Conservation (phyloP, 345 rosid species). For the Populus pruinosa region DNA sequence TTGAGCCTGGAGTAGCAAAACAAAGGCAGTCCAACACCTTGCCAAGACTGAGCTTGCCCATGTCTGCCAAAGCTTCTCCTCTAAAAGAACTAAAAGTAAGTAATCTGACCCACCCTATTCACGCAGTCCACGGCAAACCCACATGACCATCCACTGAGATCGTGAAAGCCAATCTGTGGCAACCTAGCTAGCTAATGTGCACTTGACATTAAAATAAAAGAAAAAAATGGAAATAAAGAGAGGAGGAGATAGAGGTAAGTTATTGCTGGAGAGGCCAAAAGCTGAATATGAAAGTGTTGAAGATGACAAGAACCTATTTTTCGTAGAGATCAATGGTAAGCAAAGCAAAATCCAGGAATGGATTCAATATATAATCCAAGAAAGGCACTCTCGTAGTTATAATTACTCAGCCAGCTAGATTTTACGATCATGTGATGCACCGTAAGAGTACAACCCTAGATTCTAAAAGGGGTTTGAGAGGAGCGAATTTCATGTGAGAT, state of each 20-base stretch:
- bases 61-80: background rate
- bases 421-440: slow-evolving; percentile 18
- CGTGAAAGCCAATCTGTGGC: background rate
- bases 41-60: slow-evolving; percentile 35
- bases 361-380: background rate
- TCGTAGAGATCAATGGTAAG: slow-evolving; percentile 3
- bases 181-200: background rate
- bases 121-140: slow-evolving; percentile 12
- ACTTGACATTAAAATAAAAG: background rate
- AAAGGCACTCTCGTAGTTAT: background rate
- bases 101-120: slow-evolving; percentile 13
- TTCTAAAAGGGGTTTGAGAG: slow-evolving; percentile 2
- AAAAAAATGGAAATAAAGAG: background rate
- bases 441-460: background rate
- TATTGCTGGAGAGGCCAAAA: slow-evolving; percentile 25
- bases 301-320: slow-evolving; percentile 3
- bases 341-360: background rate
- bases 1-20: slow-evolving; percentile 15
- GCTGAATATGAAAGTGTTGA: slow-evolving; percentile 2
- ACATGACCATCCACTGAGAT: background rate
- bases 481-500: background rate
- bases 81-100: background rate
- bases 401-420: slow-evolving; percentile 2
- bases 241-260: slow-evolving; percentile 13
- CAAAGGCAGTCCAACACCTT: slow-evolving; percentile 33